A percentile compares a stretch with the other conserved stretches of the same genome.
These are phyloP conservation scores for Populus nigra DNA, from an alignment of 345 rosid species.

Conservation along the genomic window DNA sequence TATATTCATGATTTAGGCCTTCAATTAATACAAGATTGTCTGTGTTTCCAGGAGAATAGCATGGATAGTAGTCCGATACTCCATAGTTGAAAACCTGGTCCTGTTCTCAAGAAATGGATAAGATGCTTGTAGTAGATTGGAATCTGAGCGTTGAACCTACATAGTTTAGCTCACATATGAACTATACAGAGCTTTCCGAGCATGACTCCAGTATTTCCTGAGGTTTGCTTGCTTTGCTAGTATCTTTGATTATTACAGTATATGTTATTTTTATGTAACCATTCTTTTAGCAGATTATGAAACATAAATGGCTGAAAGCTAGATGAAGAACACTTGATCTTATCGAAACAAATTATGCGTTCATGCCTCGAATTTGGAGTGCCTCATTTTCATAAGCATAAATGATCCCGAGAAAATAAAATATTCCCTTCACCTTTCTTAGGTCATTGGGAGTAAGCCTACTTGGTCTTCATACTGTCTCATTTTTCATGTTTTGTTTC, in stretches of 20 bases:
- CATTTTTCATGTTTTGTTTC: not conserved
- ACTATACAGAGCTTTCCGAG: not conserved
- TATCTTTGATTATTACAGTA: not conserved
- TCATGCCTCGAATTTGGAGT: not conserved
- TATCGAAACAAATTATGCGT: not conserved
- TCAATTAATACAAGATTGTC: not conserved
- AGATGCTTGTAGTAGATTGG: not conserved
- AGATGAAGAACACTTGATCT: not conserved
- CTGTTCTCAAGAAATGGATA: not conserved
- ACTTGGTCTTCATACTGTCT: not conserved
- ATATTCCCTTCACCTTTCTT: not conserved
- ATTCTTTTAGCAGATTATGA: not conserved
- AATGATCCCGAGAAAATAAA: slow-evolving; percentile 21
- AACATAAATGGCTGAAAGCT: not conserved
- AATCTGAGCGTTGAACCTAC: not conserved
- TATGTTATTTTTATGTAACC: not conserved
- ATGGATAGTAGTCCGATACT: not conserved
- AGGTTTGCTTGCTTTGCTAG: slow-evolving; percentile 11
- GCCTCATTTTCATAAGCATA: slow-evolving; percentile 9
- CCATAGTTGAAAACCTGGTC: not conserved
- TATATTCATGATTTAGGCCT: not conserved
- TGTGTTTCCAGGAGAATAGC: not conserved
- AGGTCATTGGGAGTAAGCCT: slow-evolving; percentile 1
- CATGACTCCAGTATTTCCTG: slow-evolving; percentile 17
- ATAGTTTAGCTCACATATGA: not conserved